Conservation (phyloP, 305 asterid genomes). For the Fraxinus dipetala region DNA sequence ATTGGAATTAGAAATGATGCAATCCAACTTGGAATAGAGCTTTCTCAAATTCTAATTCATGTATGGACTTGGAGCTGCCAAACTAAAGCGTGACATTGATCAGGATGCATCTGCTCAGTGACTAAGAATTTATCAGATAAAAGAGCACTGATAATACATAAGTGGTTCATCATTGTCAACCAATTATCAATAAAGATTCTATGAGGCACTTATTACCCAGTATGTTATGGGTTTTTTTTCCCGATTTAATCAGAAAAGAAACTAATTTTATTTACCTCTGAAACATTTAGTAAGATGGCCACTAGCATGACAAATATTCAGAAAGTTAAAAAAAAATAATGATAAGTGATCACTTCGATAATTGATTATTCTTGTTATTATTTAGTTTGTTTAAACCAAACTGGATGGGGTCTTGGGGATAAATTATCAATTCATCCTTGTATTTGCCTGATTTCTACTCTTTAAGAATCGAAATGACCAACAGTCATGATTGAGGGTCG, state of each 20-base stretch:
- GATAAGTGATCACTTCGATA: not conserved
- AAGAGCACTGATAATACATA: not conserved
- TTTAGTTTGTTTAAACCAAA: not conserved
- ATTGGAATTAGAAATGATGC: not conserved
- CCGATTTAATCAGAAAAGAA: not conserved
- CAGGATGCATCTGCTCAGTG: not conserved
- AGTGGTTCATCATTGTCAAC: not conserved
- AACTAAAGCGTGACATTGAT: not conserved
- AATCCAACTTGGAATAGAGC: not conserved
- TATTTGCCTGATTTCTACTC: not conserved
- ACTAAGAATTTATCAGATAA: constrained; percentile 3
- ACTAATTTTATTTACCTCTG: not conserved
- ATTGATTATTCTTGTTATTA: not conserved
- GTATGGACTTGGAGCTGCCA: constrained; percentile 14
- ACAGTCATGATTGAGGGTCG: not conserved
- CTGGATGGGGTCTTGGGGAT: not conserved
- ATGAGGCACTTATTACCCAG: not conserved
- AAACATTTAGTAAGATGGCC: not conserved
- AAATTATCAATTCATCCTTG: not conserved
- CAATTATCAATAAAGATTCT: not conserved
- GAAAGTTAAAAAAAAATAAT: not conserved
- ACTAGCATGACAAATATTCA: not conserved
- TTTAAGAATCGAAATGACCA: not conserved
- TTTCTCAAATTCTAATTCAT: not conserved
- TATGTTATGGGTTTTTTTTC: not conserved